phyloP scores from a whole-genome alignment of 1,284 basidiomycete genomes.

The Cutaneotrichosporon spelunceum region DNA sequence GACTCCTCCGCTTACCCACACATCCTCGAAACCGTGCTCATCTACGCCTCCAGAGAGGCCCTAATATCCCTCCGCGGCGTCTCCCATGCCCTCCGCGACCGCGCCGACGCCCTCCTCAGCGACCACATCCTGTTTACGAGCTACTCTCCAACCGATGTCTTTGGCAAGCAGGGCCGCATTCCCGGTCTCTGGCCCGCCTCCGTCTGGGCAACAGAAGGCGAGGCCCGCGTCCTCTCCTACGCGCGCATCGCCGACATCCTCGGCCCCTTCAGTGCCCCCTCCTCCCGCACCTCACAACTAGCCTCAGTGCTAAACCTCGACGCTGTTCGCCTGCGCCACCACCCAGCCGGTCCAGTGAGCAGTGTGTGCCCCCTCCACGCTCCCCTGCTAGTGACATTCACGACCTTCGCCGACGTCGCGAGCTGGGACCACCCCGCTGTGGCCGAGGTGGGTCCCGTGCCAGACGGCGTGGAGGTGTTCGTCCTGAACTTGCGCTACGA shows the following conservation, averaged over 20 bases:
- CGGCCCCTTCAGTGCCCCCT: slow-evolving; percentile 6
- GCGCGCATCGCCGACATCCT: slow-evolving; percentile 19
- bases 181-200: slow-evolving; percentile 12
- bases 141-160: slow-evolving; percentile 7
- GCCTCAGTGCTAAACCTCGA: neutral
- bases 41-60: slow-evolving; percentile 1
- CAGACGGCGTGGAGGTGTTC: slow-evolving; percentile 12
- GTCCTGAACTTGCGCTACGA: slow-evolving; percentile 21
- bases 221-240: slow-evolving; percentile 9
- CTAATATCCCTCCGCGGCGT: slow-evolving; percentile 14
- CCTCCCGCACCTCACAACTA: slow-evolving; percentile 7
- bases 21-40: slow-evolving; percentile 15
- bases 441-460: slow-evolving; percentile 18
- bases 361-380: slow-evolving; percentile 10
- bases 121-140: slow-evolving; percentile 15
- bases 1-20: slow-evolving; percentile 15
- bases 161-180: neutral
- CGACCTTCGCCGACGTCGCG: slow-evolving; percentile 14
- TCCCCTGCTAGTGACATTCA: slow-evolving; percentile 12
- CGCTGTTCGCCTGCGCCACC: slow-evolving; percentile 14
- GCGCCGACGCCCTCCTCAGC: slow-evolving; percentile 17
- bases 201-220: slow-evolving; percentile 1
- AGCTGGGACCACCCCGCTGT: slow-evolving; percentile 11
- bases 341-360: slow-evolving; percentile 6
- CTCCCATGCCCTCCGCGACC: slow-evolving; percentile 13